phyloP scores from a whole-genome alignment of 441 rosid species.

The Euphorbia corollata region DNA sequence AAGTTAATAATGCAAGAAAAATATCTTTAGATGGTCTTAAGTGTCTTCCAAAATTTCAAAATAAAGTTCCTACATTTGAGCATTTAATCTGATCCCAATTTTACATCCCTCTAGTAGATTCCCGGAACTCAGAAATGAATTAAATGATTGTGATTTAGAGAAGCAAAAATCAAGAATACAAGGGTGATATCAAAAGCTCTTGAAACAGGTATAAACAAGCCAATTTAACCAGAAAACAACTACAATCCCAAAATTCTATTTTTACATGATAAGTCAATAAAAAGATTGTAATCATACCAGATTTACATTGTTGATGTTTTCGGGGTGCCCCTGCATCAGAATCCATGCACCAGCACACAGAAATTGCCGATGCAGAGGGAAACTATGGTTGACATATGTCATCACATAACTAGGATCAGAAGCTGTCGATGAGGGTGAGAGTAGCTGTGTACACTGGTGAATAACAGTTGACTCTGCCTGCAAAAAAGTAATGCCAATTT shows the following conservation, averaged over 20 bases:
- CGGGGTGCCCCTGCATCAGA: constrained; percentile 87
- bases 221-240: constrained; percentile 5
- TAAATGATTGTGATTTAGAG: not conserved
- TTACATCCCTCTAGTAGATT: not conserved
- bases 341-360: constrained; percentile 95
- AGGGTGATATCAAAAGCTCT: not conserved
- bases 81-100: not conserved
- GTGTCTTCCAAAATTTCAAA: not conserved
- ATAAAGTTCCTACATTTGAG: not conserved
- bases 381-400: constrained; percentile 77
- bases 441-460: constrained; percentile 85
- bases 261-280: constrained; percentile 14
- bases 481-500: constrained; percentile 23
- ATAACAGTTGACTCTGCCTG: constrained; percentile 85
- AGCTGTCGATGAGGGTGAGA: constrained; percentile 35
- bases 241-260: not conserved
- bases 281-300: constrained; percentile 42
- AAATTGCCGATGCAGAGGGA: constrained; percentile 69
- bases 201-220: not conserved
- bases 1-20: not conserved
- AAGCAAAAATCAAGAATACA: not conserved
- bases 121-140: not conserved
- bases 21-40: not conserved
- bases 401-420: constrained; percentile 66
- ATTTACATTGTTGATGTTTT: constrained; percentile 71